phyloP scores from a whole-genome alignment of 345 rosid species.

The Arabis alpina region DNA sequence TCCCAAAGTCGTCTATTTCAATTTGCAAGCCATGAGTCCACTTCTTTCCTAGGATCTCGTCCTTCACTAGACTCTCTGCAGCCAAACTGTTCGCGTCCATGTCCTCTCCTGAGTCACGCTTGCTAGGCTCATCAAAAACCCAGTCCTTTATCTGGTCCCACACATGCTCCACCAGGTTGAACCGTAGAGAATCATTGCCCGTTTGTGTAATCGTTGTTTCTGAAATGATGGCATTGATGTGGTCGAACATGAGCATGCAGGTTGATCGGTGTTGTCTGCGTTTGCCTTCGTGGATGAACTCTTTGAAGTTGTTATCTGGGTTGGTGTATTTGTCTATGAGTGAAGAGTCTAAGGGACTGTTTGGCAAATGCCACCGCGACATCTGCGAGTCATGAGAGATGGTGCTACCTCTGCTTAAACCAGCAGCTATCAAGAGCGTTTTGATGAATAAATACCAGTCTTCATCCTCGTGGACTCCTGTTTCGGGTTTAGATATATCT shows the following conservation, averaged over 20 bases:
- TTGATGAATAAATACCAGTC: constrained; percentile 65
- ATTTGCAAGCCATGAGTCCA: constrained; percentile 59
- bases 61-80: constrained; percentile 69
- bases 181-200: constrained; percentile 29
- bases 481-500: constrained; percentile 46
- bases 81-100: constrained; percentile 64
- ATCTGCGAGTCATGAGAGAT: constrained; percentile 45
- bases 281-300: constrained; percentile 66
- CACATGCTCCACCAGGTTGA: constrained; percentile 55
- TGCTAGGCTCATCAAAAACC: constrained; percentile 46
- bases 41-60: constrained; percentile 76
- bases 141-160: constrained; percentile 73
- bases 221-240: constrained; percentile 56
- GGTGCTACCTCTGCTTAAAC: constrained; percentile 52
- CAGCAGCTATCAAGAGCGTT: constrained; percentile 60
- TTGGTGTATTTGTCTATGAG: constrained; percentile 63
- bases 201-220: constrained; percentile 45
- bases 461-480: constrained; percentile 54
- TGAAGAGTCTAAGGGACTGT: constrained; percentile 74
- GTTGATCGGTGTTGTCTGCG: constrained; percentile 72
- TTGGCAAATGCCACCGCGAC: constrained; percentile 63
- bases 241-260: constrained; percentile 71
- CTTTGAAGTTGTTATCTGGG: constrained; percentile 38
- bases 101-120: constrained; percentile 44
- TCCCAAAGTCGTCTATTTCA: constrained; percentile 52